Percentiles rank a stretch among this genome's conserved stretches.
Evolutionary conservation across 306 rosid genomes (phyloP).

Genomic region (Ceratonia siliqua): DNA sequence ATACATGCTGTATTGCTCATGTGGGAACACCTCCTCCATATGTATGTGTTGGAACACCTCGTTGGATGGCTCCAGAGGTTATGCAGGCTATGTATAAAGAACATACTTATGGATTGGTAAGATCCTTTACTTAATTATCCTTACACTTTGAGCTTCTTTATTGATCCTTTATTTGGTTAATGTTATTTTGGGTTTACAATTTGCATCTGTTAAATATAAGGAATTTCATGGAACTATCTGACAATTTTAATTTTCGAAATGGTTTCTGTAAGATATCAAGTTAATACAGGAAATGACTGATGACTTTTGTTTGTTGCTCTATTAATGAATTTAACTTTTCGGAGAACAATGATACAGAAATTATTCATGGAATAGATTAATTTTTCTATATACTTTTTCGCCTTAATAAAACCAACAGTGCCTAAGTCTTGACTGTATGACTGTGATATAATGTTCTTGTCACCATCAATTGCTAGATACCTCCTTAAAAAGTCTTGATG

Average conservation of each 20-base stretch:
- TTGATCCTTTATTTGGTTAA: not conserved
- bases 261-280: not conserved
- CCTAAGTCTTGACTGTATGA: not conserved
- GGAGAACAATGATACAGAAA: not conserved
- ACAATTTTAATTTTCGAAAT: not conserved
- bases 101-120: constrained; percentile 76
- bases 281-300: not conserved
- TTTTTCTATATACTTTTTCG: not conserved
- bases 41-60: constrained; percentile 93
- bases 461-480: not conserved
- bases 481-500: not conserved
- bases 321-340: not conserved
- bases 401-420: not conserved
- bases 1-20: constrained; percentile 88
- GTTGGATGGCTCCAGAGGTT: constrained; percentile 99
- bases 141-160: not conserved
- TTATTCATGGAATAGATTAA: not conserved
- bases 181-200: constrained; percentile 3
- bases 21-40: constrained; percentile 75
- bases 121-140: constrained; percentile 27
- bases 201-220: not conserved
- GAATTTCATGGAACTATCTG: not conserved
- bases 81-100: constrained; percentile 71
- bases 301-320: not conserved
- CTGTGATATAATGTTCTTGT: not conserved